A percentile compares a stretch with the other conserved stretches of the same genome.
Conservation (phyloP, 1,284 basidiomycete genomes). For the Moesziomyces globuligerus region DNA sequence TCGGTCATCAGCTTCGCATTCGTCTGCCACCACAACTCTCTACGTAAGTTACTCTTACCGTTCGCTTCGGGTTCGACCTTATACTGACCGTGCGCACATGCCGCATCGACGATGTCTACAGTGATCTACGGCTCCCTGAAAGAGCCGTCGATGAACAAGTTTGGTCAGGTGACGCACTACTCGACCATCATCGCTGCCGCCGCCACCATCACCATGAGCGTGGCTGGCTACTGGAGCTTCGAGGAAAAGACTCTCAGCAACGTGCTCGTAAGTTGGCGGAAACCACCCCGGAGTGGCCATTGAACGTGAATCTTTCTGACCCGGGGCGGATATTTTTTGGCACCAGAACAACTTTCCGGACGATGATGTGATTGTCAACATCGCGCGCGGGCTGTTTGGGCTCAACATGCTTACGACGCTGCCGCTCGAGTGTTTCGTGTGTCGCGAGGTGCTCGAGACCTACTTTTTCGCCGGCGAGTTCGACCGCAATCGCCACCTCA, state of each 20-base stretch:
- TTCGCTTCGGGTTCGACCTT: too few relatives aligned
- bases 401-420: constrained; percentile 98
- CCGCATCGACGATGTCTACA: background rate
- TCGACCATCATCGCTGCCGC: constrained; percentile 64
- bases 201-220: constrained; percentile 73
- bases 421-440: constrained; percentile 91
- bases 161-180: constrained; percentile 86
- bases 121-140: constrained; percentile 89
- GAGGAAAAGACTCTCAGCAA: constrained; percentile 84
- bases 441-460: constrained; percentile 76
- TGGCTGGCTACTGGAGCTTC: constrained; percentile 92
- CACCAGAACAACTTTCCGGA: constrained; percentile 64
- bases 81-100: too few relatives aligned
- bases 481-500: constrained; percentile 76
- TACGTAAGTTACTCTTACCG: constrained; percentile 16
- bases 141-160: constrained; percentile 93
- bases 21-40: constrained; percentile 67
- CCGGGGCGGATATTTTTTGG: too few relatives aligned
- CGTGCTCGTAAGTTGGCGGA: constrained; percentile 41
- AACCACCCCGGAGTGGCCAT: background rate
- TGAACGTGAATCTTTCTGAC: too few relatives aligned
- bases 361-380: constrained; percentile 70
- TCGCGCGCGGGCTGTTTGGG: constrained; percentile 94
- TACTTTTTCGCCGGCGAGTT: constrained; percentile 59
- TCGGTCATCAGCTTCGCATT: constrained; percentile 67